These are phyloP conservation scores for Isatis tinctoria DNA, from an alignment of 345 rosid species.

Conservation along the genomic window DNA sequence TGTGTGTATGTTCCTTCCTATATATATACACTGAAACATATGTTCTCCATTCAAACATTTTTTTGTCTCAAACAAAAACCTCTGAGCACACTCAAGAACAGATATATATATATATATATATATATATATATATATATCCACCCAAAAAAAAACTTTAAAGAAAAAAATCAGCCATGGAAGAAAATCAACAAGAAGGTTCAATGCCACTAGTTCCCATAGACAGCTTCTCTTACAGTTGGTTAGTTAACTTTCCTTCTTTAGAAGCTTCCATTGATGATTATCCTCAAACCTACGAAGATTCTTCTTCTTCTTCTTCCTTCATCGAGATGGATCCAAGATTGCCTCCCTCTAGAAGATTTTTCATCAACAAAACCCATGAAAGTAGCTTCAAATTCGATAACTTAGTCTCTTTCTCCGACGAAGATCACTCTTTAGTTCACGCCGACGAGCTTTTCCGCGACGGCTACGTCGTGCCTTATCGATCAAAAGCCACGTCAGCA, in stretches of 20 bases:
- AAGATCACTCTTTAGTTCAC: constrained; percentile 47
- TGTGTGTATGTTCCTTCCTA: constrained; percentile 31
- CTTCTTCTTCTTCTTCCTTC: constrained; percentile 73
- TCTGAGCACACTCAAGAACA: constrained; percentile 15
- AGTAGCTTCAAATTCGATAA: constrained; percentile 64
- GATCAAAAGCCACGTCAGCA: constrained; percentile 32
- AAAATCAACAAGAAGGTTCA: constrained; percentile 37
- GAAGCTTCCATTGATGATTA: constrained; percentile 47
- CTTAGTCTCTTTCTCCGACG: constrained; percentile 53
- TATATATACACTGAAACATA: constrained; percentile 35
- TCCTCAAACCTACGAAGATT: constrained; percentile 61
- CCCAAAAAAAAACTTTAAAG: not conserved
- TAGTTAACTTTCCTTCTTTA: constrained; percentile 66
- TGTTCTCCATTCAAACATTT: constrained; percentile 23
- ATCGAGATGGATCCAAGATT: constrained; percentile 95
- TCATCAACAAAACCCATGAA: constrained; percentile 50
- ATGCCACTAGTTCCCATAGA: constrained; percentile 77
- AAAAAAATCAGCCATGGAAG: constrained; percentile 19
- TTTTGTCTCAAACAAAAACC: constrained; percentile 23
- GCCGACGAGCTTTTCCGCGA: constrained; percentile 86
- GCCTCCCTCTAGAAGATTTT: constrained; percentile 88
- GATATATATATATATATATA: not conserved
- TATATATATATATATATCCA: not conserved
- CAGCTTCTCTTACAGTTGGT: constrained; percentile 90
- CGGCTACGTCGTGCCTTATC: constrained; percentile 72